These are phyloP conservation scores for Venturia asperata DNA, from an alignment of 2,329 filamentous ascomycete genomes.

Conservation along the genomic window DNA sequence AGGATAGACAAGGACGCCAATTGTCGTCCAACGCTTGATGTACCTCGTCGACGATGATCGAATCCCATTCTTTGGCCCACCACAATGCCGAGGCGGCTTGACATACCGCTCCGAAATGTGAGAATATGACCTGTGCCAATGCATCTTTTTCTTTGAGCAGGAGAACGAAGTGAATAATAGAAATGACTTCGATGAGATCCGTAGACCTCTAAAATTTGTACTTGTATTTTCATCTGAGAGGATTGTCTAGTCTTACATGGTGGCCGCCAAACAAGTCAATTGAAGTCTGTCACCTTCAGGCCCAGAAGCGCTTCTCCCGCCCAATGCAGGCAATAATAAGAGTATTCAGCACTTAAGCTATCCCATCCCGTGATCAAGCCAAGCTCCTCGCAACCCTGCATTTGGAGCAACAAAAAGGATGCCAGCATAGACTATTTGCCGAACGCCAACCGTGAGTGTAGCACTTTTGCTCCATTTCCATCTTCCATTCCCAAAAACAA, in stretches of 20 bases:
- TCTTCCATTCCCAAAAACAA: background rate
- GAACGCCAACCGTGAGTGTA: constrained; percentile 2
- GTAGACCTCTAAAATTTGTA: constrained; percentile 15
- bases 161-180: background rate
- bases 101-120: background rate
- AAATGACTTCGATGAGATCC: constrained; percentile 8
- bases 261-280: background rate
- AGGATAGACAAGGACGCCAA: background rate
- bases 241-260: constrained; percentile 10
- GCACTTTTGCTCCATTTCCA: background rate
- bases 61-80: constrained; percentile 4
- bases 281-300: background rate
- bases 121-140: no score
- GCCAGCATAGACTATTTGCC: background rate
- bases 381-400: constrained; percentile 3
- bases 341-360: background rate
- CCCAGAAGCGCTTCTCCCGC: background rate
- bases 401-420: background rate
- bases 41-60: background rate
- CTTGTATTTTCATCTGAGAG: constrained; percentile 7
- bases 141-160: no score
- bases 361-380: background rate
- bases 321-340: background rate
- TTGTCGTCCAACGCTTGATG: background rate
- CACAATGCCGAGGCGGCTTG: background rate